These are phyloP conservation scores for Sorghum bicolor DNA, from an alignment of 176 grass and related monocot species.

Conservation along the genomic window DNA sequence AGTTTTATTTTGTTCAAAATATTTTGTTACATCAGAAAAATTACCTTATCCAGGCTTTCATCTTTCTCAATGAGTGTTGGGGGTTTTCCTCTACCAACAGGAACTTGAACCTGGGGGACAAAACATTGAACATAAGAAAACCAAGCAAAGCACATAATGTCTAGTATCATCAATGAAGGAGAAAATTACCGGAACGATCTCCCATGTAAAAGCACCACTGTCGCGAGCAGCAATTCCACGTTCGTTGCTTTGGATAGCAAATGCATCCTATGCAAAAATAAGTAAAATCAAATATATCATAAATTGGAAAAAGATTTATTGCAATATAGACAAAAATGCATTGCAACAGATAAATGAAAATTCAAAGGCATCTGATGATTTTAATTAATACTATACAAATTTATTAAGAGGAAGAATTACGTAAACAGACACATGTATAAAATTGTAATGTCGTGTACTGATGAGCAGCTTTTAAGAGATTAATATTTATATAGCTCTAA, in stretches of 20 bases:
- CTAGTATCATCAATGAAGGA: background rate
- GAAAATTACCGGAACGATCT: slow-evolving; percentile 71
- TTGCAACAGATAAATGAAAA: background rate
- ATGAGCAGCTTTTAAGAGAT: background rate
- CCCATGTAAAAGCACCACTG: slow-evolving; percentile 86
- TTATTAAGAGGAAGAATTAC: background rate
- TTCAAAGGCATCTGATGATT: background rate
- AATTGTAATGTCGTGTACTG: background rate
- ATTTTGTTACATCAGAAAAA: background rate
- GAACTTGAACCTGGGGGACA: slow-evolving; percentile 77
- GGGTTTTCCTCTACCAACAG: slow-evolving; percentile 80
- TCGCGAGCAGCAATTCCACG: slow-evolving; percentile 88
- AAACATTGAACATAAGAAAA: slow-evolving; percentile 26
- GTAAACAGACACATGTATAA: background rate
- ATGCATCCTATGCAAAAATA: slow-evolving; percentile 63
- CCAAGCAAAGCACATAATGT: background rate
- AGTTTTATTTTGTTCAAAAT: background rate
- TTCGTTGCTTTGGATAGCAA: slow-evolving; percentile 92
- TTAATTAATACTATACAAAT: background rate
- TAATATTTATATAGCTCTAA: background rate
- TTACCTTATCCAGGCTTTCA: slow-evolving; percentile 84
- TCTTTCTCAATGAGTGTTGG: slow-evolving; percentile 67
- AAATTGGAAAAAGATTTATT: background rate
- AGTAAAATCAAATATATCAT: slow-evolving; percentile 14
- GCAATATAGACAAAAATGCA: background rate